These are phyloP conservation scores for Limnomonas spitsbergensis DNA, from an alignment of 139 green algal species.

Conservation along the genomic window DNA sequence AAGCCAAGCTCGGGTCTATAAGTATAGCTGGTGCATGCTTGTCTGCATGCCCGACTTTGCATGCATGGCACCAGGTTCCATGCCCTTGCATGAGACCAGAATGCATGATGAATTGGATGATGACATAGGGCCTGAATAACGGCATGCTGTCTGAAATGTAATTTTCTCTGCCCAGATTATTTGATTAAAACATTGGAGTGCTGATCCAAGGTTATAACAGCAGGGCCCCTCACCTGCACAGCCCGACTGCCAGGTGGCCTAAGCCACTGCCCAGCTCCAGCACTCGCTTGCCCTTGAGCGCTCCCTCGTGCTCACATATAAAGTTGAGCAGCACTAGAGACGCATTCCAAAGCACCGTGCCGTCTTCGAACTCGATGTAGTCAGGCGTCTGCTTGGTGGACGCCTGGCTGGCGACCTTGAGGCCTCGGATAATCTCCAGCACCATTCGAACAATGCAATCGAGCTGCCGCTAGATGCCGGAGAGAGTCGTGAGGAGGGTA, in stretches of 20 bases:
- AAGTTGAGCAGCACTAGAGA: constrained; percentile 3
- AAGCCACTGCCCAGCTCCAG: constrained; percentile 10
- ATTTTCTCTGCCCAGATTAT: too few relatives aligned
- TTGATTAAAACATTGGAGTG: too few relatives aligned
- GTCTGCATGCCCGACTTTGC: too few relatives aligned
- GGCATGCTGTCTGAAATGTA: too few relatives aligned
- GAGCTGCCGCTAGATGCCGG: background rate
- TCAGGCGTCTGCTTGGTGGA: background rate
- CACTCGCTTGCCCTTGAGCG: constrained; percentile 13
- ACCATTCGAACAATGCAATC: background rate
- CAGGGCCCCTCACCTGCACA: background rate
- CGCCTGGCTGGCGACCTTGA: background rate
- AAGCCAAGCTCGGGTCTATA: too few relatives aligned
- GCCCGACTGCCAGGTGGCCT: constrained; percentile 1
- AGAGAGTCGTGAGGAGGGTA: background rate
- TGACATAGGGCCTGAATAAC: too few relatives aligned
- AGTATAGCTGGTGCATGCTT: too few relatives aligned
- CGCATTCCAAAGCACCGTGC: constrained; percentile 2
- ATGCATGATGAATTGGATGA: too few relatives aligned
- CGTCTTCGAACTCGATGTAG: background rate
- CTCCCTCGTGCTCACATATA: background rate
- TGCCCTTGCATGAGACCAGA: too few relatives aligned
- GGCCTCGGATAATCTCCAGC: background rate
- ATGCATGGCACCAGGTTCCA: too few relatives aligned
- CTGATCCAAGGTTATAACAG: too few relatives aligned